Evolutionary conservation across 768 basidiomycete genomes (phyloP).

Genomic region (Rhodotorula graminis): DNA sequence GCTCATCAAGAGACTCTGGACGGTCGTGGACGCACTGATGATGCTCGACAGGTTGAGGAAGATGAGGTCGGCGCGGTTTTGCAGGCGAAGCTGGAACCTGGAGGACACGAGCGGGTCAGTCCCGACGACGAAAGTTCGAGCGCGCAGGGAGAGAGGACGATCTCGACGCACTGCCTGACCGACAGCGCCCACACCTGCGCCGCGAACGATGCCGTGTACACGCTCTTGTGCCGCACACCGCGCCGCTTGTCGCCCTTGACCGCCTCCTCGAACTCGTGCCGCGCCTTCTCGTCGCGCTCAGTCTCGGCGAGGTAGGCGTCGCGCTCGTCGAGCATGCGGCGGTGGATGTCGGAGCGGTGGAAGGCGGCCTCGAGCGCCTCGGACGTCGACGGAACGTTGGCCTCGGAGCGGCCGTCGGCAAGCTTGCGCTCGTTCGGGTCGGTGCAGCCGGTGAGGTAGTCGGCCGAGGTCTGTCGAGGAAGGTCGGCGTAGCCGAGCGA

Average conservation of each 20-base stretch:
- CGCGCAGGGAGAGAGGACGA: neutral
- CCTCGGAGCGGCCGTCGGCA: conserved; percentile 58
- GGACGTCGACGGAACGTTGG: conserved; percentile 64
- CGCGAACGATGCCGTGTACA: conserved; percentile 72
- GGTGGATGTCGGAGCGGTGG: conserved; percentile 53
- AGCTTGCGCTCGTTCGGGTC: conserved; percentile 81
- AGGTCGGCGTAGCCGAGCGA: conserved; percentile 53
- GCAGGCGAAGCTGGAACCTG: conserved; percentile 52
- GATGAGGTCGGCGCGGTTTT: conserved; percentile 71
- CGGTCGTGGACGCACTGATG: conserved; percentile 49
- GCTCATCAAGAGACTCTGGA: conserved; percentile 57
- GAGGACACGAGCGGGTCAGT: neutral
- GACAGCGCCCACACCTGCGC: conserved; percentile 69
- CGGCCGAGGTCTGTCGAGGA: conserved; percentile 48
- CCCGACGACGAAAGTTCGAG: neutral
- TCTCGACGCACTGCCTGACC: conserved; percentile 55
- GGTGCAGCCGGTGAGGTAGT: conserved; percentile 54
- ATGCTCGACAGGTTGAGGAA: conserved; percentile 64
- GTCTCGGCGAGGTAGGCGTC: conserved; percentile 61
- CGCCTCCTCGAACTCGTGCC: conserved; percentile 70
- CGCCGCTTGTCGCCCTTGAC: conserved; percentile 71
- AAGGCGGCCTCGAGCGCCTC: conserved; percentile 64
- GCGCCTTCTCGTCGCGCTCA: conserved; percentile 52
- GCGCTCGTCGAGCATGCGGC: conserved; percentile 53
- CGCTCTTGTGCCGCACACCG: conserved; percentile 65